These are phyloP conservation scores for Cutaneotrichosporon sp. DNA, from an alignment of 1,284 basidiomycete species.

Conservation along the genomic window DNA sequence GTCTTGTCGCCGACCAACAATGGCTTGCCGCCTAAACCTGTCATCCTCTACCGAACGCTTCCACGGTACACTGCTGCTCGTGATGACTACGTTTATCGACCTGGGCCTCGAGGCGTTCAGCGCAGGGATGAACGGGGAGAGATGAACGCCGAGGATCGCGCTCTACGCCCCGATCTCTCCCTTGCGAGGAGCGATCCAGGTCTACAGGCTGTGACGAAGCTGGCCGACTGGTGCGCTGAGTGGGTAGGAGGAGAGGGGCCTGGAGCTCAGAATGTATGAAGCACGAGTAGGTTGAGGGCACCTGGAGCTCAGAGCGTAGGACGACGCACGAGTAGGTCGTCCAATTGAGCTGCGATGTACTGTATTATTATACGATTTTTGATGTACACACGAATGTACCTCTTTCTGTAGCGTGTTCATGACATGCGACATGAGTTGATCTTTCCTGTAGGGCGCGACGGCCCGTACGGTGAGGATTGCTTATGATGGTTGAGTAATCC, in stretches of 20 bases:
- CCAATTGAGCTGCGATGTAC: no score
- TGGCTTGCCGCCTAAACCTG: slow-evolving; percentile 13
- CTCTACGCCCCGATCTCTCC: slow-evolving; percentile 34
- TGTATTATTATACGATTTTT: background rate
- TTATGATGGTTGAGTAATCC: no score
- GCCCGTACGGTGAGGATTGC: no score
- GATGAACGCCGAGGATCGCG: slow-evolving; percentile 9
- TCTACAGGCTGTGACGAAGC: slow-evolving; percentile 29
- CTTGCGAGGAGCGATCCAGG: slow-evolving; percentile 38
- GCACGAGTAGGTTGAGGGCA: no score
- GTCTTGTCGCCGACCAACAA: slow-evolving; percentile 19
- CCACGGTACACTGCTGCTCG: slow-evolving; percentile 22
- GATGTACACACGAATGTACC: no score
- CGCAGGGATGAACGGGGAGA: background rate
- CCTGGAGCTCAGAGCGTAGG: no score
- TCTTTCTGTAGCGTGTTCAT: no score
- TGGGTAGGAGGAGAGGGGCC: slow-evolving; percentile 36
- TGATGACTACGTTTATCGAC: slow-evolving; percentile 27
- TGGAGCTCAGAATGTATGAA: background rate
- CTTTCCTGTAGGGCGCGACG: no score
- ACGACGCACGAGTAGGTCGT: no score
- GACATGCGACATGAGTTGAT: no score
- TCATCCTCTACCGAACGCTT: slow-evolving; percentile 38
- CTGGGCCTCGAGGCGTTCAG: background rate
- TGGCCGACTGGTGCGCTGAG: slow-evolving; percentile 38